Base-by-base conservation (phyloP, 148 eudicot species). In the Cornus controversa region DNA sequence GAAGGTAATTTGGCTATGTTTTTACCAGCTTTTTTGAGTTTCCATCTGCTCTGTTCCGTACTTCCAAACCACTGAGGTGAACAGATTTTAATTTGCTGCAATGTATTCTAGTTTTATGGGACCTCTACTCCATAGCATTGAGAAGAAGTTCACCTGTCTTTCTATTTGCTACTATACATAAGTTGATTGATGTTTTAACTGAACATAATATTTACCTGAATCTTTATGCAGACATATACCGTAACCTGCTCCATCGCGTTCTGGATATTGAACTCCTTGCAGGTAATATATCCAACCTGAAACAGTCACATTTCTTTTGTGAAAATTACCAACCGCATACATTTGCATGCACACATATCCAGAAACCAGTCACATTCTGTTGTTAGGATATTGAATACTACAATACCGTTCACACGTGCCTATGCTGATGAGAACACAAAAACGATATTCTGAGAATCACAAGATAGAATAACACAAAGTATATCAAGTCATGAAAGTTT, bases 221-320 rank as follows among this genome's bases (percentile, higher is more conserved):
- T 74, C 53, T 10, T 2, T 24, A 10, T 76, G 81, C 91, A 89
- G 91, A 82, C 78, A 60, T 77, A 80, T 65, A 85, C 85, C 5
- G 67, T 10, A 20, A 72, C 85, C 78, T 89, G 92, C 87, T 89
- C 92, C 45, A 25, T 58, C 65, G 50, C 63, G 20, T 89, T 82
- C 70, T 89, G 92, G 92, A 73, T 85, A 10, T 67, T 89, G n/a
- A 85, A 86, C 78, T 42, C 67, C 36, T 54, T 89, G 74, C 92
- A 89, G 86, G 91, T 88, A 77, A 67, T 63, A 16, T 36, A 22
- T 83, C 53, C 37, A 53, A 45, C 16, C 11, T 63, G 22, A 69
- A 67, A 27, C n/a, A 50, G 24, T n/a, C 26, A 0, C 27, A 62
- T 13, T 34, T 31, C 66, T 60, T 34, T 34, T 27, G 24, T 13